Evolutionary conservation across 2,329 filamentous ascomycete genomes (phyloP).

Genomic region (Trichoderma atroviride): DNA sequence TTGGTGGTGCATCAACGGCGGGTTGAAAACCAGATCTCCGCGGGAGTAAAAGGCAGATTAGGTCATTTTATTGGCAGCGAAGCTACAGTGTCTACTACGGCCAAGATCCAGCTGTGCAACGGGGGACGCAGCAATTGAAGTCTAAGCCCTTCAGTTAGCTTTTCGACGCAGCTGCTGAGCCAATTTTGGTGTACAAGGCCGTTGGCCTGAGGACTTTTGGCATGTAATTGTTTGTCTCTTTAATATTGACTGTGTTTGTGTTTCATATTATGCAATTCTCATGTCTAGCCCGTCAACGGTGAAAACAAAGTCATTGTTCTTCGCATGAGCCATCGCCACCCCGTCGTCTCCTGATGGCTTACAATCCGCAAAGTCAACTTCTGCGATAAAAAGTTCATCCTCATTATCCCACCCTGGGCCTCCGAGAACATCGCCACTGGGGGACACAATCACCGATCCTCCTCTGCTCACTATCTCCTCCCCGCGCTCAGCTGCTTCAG

Average conservation of each 20-base stretch:
- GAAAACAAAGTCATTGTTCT: not conserved
- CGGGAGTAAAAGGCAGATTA: not conserved
- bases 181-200: not conserved
- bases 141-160: not conserved
- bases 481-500: not conserved
- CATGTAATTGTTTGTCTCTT: not conserved
- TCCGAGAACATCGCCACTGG: not conserved
- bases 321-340: not conserved
- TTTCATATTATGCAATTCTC: not conserved
- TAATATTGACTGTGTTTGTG: too few species aligned
- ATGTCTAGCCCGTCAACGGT: not conserved
- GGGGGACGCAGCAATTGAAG: not conserved
- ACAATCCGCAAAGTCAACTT: constrained; percentile 7
- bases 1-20: not conserved
- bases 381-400: not conserved
- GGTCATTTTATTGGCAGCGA: not conserved
- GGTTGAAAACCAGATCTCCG: not conserved
- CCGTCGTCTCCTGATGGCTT: not conserved
- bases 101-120: not conserved
- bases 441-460: constrained; percentile 10
- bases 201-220: not conserved
- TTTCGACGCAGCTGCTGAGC: not conserved
- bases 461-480: constrained; percentile 5
- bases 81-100: not conserved
- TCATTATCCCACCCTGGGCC: constrained; percentile 6